A percentile compares a stretch with the other conserved stretches of the same genome.
Evolutionary conservation across 176 grass and related monocot species (phyloP).

Genomic region (Themeda triandra): DNA sequence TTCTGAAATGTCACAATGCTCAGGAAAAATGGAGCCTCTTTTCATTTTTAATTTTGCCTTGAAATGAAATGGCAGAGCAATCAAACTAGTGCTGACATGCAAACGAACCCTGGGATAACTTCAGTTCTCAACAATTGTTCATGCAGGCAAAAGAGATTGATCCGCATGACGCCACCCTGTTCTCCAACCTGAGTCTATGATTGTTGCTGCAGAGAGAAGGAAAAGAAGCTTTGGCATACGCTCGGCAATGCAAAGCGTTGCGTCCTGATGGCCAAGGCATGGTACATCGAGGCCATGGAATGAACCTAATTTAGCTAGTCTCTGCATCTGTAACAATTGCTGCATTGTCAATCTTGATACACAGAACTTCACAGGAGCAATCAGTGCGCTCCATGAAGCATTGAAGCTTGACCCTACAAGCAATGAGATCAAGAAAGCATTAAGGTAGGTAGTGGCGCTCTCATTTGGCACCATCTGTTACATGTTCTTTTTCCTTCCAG

Average conservation of each 20-base stretch:
- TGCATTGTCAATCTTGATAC: not conserved
- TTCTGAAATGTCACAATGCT: not conserved
- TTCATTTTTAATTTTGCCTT: not conserved
- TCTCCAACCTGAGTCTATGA: not conserved
- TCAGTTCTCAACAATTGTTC: not conserved
- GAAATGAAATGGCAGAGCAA: not conserved
- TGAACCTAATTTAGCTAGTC: not conserved
- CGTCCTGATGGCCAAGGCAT: not conserved
- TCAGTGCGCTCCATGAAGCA: not conserved
- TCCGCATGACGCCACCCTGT: not conserved
- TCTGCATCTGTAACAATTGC: not conserved
- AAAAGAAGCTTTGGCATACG: not conserved
- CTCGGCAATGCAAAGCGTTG: not conserved
- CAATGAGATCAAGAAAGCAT: not conserved
- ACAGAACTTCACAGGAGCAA: not conserved
- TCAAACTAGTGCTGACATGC: not conserved
- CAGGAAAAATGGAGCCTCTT: not conserved
- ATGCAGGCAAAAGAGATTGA: not conserved
- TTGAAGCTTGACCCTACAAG: not conserved
- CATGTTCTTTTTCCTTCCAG: not conserved
- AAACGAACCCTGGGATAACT: not conserved
- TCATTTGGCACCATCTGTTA: not conserved
- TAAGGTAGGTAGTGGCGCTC: not conserved
- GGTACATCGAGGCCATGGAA: not conserved
- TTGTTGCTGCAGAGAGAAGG: not conserved